phyloP scores from a whole-genome alignment of 352 stramenopile genomes.

The Pythium chondricola region DNA sequence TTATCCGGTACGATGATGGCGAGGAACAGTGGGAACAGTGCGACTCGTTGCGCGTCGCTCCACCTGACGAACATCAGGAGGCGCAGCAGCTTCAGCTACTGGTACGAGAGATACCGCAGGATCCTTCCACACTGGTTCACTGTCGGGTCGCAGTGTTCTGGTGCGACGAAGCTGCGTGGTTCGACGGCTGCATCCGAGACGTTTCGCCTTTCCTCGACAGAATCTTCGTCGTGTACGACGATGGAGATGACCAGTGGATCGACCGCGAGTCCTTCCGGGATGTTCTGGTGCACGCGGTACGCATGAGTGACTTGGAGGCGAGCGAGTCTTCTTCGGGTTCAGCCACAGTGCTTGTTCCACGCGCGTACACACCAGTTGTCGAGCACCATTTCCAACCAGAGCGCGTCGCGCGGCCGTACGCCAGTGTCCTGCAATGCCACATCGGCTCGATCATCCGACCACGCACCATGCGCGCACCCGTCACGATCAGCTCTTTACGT shows the following conservation, averaged over 20 bases:
- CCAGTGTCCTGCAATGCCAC: conserved; percentile 20
- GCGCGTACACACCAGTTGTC: conserved; percentile 24
- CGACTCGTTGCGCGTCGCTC: conserved; percentile 1
- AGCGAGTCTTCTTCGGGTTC: not conserved
- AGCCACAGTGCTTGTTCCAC: conserved; percentile 25
- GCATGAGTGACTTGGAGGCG: no score
- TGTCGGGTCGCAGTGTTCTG: conserved; percentile 33
- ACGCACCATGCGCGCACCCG: conserved; percentile 14
- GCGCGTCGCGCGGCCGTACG: conserved; percentile 28
- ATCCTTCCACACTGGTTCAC: conserved; percentile 1
- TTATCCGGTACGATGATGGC: conserved; percentile 43
- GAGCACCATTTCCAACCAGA: conserved; percentile 39
- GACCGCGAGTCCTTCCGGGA: conserved; percentile 17
- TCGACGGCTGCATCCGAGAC: conserved; percentile 23
- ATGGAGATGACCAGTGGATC: conserved; percentile 44
- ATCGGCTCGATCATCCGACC: conserved; percentile 28
- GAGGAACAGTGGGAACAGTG: conserved; percentile 39
- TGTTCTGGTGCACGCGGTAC: conserved; percentile 22
- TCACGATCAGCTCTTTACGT: no score
- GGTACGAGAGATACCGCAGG: not conserved
- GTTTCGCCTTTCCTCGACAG: not conserved
- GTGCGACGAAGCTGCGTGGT: conserved; percentile 34
- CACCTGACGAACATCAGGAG: conserved; percentile 16
- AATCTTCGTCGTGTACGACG: conserved; percentile 41
- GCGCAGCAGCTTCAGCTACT: conserved; percentile 28